Percentiles rank a stretch among this genome's conserved stretches.
These are phyloP conservation scores for Nannochloropsis gaditana DNA, from an alignment of 108 stramenopile genomes.

Conservation along the genomic window DNA sequence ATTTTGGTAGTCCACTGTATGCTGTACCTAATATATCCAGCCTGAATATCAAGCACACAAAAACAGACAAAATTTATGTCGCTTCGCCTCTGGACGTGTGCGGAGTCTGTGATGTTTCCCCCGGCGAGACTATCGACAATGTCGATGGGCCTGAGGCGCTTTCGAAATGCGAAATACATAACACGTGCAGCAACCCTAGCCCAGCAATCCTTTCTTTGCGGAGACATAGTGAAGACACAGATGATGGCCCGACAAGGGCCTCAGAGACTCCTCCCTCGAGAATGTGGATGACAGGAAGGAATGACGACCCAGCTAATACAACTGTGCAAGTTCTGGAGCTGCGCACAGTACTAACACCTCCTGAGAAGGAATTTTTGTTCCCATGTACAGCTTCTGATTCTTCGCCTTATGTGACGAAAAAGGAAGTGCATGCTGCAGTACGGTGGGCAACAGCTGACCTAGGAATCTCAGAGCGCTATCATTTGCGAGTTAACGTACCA, in stretches of 20 bases:
- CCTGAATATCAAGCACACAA: background rate
- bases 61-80: background rate
- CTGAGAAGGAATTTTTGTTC: background rate
- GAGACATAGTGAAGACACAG: background rate
- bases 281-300: background rate
- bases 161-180: background rate
- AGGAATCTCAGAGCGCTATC: background rate
- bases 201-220: background rate
- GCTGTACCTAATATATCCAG: background rate
- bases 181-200: background rate
- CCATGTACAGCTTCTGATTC: background rate
- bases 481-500: background rate
- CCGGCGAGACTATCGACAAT: background rate
- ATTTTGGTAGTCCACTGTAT: background rate
- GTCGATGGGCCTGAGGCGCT: background rate
- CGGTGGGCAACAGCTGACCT: background rate
- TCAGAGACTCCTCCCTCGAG: background rate
- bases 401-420: background rate
- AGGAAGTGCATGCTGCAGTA: background rate
- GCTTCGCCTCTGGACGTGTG: background rate
- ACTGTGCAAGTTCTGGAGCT: background rate
- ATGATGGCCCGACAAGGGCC: background rate
- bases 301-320: background rate
- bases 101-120: background rate
- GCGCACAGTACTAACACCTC: background rate